phyloP scores from a whole-genome alignment of 441 rosid genomes.

The Aquilaria agallochum region DNA sequence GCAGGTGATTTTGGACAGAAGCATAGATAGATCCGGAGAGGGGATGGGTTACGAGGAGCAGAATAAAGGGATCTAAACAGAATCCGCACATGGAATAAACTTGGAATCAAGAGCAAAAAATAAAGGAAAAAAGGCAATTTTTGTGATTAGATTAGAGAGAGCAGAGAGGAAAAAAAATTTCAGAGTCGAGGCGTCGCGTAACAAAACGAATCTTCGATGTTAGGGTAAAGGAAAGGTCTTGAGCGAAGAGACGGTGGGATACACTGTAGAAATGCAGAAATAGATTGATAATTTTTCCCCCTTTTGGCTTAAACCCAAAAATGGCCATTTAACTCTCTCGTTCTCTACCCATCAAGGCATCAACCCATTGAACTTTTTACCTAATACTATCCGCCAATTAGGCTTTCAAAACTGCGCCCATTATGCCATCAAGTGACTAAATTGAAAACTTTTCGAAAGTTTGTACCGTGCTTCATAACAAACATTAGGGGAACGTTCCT shows the following conservation, averaged over 20 bases:
- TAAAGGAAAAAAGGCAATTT: not conserved
- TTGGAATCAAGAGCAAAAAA: constrained; percentile 6
- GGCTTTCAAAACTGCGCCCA: too few species aligned
- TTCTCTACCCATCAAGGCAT: too few species aligned
- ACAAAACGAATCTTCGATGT: constrained; percentile 50
- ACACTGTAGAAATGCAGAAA: too few species aligned
- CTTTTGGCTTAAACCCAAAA: too few species aligned
- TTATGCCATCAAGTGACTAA: too few species aligned
- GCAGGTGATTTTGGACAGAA: constrained; percentile 9
- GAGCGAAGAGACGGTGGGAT: constrained; percentile 10
- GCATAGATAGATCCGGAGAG: constrained; percentile 51
- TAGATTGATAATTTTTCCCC: too few species aligned
- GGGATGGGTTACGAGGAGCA: not conserved
- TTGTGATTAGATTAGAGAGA: not conserved
- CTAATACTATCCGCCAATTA: too few species aligned
- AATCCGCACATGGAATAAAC: constrained; percentile 50
- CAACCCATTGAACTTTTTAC: too few species aligned
- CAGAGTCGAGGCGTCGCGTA: constrained; percentile 95
- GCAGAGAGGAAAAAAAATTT: not conserved
- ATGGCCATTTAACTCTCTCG: too few species aligned
- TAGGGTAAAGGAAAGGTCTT: constrained; percentile 1
- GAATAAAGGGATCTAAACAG: constrained; percentile 48
- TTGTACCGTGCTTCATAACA: too few species aligned
- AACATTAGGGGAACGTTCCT: too few species aligned
- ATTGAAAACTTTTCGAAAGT: too few species aligned